Evolutionary conservation across 192 early-diverging fungal species (phyloP).

Genomic region (Coemansia sp.): DNA sequence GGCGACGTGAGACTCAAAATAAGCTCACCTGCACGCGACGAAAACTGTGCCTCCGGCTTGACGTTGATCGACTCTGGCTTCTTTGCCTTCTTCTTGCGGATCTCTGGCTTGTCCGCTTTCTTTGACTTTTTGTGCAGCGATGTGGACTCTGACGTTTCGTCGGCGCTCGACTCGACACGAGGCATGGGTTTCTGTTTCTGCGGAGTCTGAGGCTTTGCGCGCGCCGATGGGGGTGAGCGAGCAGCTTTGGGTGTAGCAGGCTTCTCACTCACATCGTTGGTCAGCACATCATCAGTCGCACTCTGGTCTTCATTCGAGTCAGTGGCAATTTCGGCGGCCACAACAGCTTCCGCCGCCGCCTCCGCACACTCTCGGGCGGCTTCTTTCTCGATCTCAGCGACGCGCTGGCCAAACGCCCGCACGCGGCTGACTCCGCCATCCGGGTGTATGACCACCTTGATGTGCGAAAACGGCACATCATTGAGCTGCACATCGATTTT

Average conservation of each 20-base stretch:
- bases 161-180: slow-evolving; percentile 8
- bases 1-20: slow-evolving; percentile 52
- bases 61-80: background rate
- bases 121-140: slow-evolving; percentile 19
- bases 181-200: background rate
- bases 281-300: no score
- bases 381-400: slow-evolving; percentile 49
- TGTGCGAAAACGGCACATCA: slow-evolving; percentile 63
- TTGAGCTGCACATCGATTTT: slow-evolving; percentile 60
- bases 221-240: no score
- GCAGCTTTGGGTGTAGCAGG: no score
- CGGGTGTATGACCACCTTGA: slow-evolving; percentile 69
- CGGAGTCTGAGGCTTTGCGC: slow-evolving; percentile 4
- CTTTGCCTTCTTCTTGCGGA: slow-evolving; percentile 33
- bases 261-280: no score
- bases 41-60: slow-evolving; percentile 19
- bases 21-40: slow-evolving; percentile 41
- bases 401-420: slow-evolving; percentile 71
- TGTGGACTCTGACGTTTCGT: background rate
- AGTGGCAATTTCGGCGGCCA: slow-evolving; percentile 35
- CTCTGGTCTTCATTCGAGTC: slow-evolving; percentile 1
- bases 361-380: slow-evolving; percentile 49
- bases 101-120: slow-evolving; percentile 17
- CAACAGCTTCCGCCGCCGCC: slow-evolving; percentile 42
- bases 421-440: slow-evolving; percentile 87